These are phyloP conservation scores for Solanum peruvianum DNA, from an alignment of 257 asterid species.

Conservation along the genomic window DNA sequence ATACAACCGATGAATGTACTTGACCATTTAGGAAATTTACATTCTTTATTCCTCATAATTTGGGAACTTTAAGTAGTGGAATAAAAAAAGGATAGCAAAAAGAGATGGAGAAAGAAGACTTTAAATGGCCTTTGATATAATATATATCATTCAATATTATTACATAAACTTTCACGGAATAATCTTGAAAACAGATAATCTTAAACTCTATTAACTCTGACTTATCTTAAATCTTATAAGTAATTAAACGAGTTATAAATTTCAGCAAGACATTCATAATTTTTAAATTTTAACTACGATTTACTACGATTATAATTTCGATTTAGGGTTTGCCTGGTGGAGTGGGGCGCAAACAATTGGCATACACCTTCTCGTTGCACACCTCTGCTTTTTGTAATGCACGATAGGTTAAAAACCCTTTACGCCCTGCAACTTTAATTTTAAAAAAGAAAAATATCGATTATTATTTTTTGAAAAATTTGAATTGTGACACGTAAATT, in stretches of 20 bases:
- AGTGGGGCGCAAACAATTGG: rapidly evolving
- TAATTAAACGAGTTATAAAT: neutral
- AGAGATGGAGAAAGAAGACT: no score
- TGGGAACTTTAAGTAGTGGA: neutral
- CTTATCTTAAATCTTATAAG: neutral
- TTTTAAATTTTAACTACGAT: neutral
- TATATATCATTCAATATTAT: no score
- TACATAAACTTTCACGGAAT: no score
- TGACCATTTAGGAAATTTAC: neutral
- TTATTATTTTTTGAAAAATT: neutral
- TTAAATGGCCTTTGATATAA: no score
- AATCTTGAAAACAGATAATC: no score
- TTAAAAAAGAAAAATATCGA: neutral
- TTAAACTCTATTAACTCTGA: no score
- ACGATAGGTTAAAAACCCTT: rapidly evolving
- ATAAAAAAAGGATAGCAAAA: no score
- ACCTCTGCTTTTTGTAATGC: rapidly evolving
- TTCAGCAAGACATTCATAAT: neutral
- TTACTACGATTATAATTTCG: neutral
- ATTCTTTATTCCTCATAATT: neutral
- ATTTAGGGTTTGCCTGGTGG: neutral
- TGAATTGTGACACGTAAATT: no score
- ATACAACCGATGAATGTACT: no score
- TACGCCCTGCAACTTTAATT: neutral
- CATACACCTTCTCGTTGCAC: neutral